phyloP scores from a whole-genome alignment of 352 stramenopile species.

The Phytophthora pseudosyringae region DNA sequence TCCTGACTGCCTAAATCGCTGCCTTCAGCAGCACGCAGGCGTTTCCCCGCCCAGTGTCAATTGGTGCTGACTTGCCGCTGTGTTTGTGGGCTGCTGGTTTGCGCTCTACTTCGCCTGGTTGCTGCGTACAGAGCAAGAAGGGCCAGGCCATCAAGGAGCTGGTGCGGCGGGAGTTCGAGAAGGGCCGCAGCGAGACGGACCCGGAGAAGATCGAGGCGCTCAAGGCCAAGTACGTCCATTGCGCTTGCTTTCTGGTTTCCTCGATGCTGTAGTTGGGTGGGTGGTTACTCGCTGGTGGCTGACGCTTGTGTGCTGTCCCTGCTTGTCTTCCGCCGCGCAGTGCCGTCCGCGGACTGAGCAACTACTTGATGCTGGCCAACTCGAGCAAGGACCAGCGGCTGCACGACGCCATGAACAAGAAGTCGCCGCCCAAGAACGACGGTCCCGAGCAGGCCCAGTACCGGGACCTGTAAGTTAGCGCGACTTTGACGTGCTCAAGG shows the following conservation, averaged over 20 bases:
- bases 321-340: slow-evolving; percentile 32
- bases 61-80: slow-evolving; percentile 7
- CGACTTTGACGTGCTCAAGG: slow-evolving; percentile 5
- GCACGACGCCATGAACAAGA: slow-evolving; percentile 80
- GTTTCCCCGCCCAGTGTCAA: no score
- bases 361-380: slow-evolving; percentile 90
- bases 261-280: neutral
- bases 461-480: slow-evolving; percentile 66
- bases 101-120: slow-evolving; percentile 1
- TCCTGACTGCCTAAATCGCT: neutral
- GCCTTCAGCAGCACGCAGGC: no score
- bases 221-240: slow-evolving; percentile 77
- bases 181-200: slow-evolving; percentile 77
- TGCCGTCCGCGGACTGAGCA: slow-evolving; percentile 82
- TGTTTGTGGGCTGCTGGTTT: neutral
- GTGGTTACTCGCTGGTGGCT: neutral
- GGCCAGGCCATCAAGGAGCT: slow-evolving; percentile 73
- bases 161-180: slow-evolving; percentile 83
- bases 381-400: slow-evolving; percentile 90
- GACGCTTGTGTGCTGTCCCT: neutral
- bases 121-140: slow-evolving; percentile 76
- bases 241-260: neutral
- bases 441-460: slow-evolving; percentile 78
- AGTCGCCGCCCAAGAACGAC: slow-evolving; percentile 39
- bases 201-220: slow-evolving; percentile 83